Conservation (phyloP, 2,329 filamentous ascomycete species). For the Fusarium sp. region DNA sequence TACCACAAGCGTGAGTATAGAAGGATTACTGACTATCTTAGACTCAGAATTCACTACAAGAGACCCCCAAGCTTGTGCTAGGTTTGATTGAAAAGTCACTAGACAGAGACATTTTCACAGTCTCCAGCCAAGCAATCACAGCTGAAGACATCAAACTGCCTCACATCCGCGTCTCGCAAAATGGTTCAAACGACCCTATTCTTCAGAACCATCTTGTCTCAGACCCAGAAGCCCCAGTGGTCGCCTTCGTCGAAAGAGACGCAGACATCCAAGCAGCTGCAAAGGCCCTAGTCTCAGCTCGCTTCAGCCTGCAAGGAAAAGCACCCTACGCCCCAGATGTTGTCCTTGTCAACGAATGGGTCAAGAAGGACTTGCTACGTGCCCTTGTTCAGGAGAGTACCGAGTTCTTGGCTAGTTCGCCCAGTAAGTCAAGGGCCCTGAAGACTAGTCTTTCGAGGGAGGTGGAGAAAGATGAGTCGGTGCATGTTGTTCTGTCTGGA, state of each 20-base stretch:
- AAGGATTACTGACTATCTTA: rapidly evolving
- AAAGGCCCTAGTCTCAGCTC: constrained; percentile 27
- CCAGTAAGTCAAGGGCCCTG: rapidly evolving
- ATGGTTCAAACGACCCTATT: constrained; percentile 6
- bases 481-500: constrained; percentile 23
- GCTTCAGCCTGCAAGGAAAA: constrained; percentile 34
- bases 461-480: constrained; percentile 23
- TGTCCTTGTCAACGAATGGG: constrained; percentile 41
- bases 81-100: constrained; percentile 17
- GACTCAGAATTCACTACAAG: constrained; percentile 14
- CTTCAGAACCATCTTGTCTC: constrained; percentile 19
- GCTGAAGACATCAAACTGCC: constrained; percentile 11
- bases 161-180: constrained; percentile 25
- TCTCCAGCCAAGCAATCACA: constrained; percentile 1
- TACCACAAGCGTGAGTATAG: rapidly evolving
- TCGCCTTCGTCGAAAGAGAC: constrained; percentile 42
- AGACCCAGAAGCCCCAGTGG: constrained; percentile 5
- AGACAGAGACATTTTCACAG: constrained; percentile 23
- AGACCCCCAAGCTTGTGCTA: constrained; percentile 20
- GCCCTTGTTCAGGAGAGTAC: constrained; percentile 33
- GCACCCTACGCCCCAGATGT: constrained; percentile 42
- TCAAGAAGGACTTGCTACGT: constrained; percentile 41
- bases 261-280: constrained; percentile 38
- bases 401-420: background rate
- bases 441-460: constrained; percentile 7